These are phyloP conservation scores for Monosporascus sp. DNA, from an alignment of 2,329 filamentous ascomycete species.

Conservation along the genomic window DNA sequence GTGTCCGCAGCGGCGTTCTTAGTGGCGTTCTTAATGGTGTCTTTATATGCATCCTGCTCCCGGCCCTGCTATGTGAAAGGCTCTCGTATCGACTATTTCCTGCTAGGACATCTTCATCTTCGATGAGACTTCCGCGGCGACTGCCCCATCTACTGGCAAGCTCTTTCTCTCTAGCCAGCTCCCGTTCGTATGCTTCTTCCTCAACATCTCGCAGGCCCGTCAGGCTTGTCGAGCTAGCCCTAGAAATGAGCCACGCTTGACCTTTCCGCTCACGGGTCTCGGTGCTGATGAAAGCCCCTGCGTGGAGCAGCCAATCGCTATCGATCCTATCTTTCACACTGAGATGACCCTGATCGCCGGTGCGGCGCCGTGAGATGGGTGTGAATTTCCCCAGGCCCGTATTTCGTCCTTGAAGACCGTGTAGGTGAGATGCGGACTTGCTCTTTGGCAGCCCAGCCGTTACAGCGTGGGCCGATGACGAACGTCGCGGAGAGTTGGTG, in stretches of 20 bases:
- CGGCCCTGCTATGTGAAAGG: constrained; percentile 37
- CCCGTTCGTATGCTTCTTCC: constrained; percentile 46
- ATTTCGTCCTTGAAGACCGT: constrained; percentile 18
- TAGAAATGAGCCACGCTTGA: constrained; percentile 62
- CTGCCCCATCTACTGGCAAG: constrained; percentile 42
- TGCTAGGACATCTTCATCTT: constrained; percentile 32
- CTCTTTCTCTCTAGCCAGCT: constrained; percentile 46
- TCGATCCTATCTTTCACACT: constrained; percentile 34
- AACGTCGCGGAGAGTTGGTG: constrained; percentile 40
- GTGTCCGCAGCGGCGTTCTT: neutral
- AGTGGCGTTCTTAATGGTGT: constrained; percentile 29
- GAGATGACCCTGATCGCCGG: constrained; percentile 13
- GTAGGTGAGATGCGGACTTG: constrained; percentile 57
- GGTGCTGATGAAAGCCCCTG: constrained; percentile 56
- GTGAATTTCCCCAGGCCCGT: constrained; percentile 16
- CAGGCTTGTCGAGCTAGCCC: constrained; percentile 59
- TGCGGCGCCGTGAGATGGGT: constrained; percentile 23
- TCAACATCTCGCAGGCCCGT: constrained; percentile 45
- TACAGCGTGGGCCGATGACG: constrained; percentile 29
- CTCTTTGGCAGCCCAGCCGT: constrained; percentile 46
- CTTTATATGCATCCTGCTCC: constrained; percentile 36
- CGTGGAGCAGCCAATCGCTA: constrained; percentile 60
- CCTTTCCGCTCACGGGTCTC: constrained; percentile 63
- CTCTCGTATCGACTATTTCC: constrained; percentile 44
- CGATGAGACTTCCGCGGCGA: constrained; percentile 39